Evolutionary conservation across 2,329 filamentous ascomycete species (phyloP).

Genomic region (Monosporascus sp.): DNA sequence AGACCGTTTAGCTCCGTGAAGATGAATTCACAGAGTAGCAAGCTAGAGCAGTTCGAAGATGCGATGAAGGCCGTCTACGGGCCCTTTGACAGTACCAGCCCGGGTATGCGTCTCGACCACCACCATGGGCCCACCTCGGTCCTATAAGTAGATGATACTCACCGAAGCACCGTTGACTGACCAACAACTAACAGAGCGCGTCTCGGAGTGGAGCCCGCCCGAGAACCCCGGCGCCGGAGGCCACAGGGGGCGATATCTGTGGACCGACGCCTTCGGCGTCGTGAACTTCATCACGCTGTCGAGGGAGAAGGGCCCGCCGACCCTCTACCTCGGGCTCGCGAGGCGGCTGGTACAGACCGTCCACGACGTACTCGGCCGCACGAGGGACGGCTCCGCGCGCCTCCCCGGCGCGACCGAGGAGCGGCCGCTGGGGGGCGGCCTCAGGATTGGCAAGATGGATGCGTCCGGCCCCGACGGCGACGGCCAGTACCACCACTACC

Average conservation of each 20-base stretch:
- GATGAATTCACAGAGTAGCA: background rate
- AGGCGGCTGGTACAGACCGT: slow-evolving; percentile 43
- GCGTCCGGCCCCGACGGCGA: slow-evolving; percentile 46
- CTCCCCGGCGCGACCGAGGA: slow-evolving; percentile 47
- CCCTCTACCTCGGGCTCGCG: slow-evolving; percentile 44
- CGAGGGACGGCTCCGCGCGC: slow-evolving; percentile 39
- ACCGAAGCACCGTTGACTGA: background rate
- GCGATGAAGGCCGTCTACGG: slow-evolving; percentile 36
- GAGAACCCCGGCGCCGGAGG: slow-evolving; percentile 41
- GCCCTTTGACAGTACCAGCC: slow-evolving; percentile 18
- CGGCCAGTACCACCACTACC: slow-evolving; percentile 58
- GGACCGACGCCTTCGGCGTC: slow-evolving; percentile 57
- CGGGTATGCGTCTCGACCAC: background rate
- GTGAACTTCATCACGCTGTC: slow-evolving; percentile 53
- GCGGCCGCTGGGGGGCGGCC: slow-evolving; percentile 47
- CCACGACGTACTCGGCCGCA: slow-evolving; percentile 47
- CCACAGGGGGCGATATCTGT: slow-evolving; percentile 53
- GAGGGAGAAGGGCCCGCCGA: slow-evolving; percentile 26
- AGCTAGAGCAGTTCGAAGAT: slow-evolving; percentile 22
- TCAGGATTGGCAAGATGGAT: slow-evolving; percentile 52
- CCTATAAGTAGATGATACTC: background rate
- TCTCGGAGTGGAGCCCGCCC: slow-evolving; percentile 41
- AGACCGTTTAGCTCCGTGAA: background rate
- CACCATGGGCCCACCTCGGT: background rate
- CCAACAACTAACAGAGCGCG: slow-evolving; percentile 2